A percentile compares a stretch with the other conserved stretches of the same genome.
Evolutionary conservation across 371 early-diverging fungal species (phyloP).

Genomic region (Aphelidium insulamus): DNA sequence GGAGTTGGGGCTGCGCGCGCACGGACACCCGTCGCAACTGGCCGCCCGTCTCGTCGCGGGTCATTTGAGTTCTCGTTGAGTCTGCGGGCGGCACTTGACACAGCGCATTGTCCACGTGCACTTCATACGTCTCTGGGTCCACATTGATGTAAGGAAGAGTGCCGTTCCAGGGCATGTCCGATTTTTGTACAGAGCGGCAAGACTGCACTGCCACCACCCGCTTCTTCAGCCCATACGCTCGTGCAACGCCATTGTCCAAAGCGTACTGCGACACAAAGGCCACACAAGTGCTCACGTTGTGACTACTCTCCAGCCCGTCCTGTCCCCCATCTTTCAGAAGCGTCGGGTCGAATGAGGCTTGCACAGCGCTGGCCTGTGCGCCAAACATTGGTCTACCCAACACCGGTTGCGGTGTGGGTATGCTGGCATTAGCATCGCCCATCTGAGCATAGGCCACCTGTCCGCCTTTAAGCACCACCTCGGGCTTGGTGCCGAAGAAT

Average conservation of each 20-base stretch:
- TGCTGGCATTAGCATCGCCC: conserved; percentile 77
- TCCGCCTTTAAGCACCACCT: conserved; percentile 64
- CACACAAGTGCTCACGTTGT: conserved; percentile 29
- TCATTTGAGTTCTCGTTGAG: too few relatives aligned
- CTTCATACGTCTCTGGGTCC: conserved; percentile 75
- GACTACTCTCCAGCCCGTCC: too few relatives aligned
- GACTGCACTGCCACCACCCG: conserved; percentile 40
- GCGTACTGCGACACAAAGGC: conserved; percentile 61
- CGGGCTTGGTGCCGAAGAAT: conserved; percentile 71
- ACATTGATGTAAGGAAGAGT: conserved; percentile 46
- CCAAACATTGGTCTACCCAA: conserved; percentile 65
- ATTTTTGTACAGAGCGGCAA: conserved; percentile 49
- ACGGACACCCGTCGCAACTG: too few relatives aligned
- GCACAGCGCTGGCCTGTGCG: conserved; percentile 25
- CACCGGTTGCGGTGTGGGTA: conserved; percentile 74
- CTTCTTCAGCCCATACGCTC: conserved; percentile 37
- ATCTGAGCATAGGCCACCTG: conserved; percentile 53
- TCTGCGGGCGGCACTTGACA: too few relatives aligned
- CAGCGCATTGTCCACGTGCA: conserved; percentile 45
- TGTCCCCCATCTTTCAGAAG: too few relatives aligned
- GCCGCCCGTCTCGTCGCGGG: too few relatives aligned
- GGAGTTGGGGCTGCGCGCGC: too few relatives aligned
- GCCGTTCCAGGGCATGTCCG: conserved; percentile 66
- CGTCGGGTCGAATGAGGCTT: too few relatives aligned
- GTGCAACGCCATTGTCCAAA: conserved; percentile 20